Percentiles rank a stretch among this genome's conserved stretches.
These are phyloP conservation scores for Parathielavia appendiculata DNA, from an alignment of 495 filamentous ascomycete species.

Conservation along the genomic window DNA sequence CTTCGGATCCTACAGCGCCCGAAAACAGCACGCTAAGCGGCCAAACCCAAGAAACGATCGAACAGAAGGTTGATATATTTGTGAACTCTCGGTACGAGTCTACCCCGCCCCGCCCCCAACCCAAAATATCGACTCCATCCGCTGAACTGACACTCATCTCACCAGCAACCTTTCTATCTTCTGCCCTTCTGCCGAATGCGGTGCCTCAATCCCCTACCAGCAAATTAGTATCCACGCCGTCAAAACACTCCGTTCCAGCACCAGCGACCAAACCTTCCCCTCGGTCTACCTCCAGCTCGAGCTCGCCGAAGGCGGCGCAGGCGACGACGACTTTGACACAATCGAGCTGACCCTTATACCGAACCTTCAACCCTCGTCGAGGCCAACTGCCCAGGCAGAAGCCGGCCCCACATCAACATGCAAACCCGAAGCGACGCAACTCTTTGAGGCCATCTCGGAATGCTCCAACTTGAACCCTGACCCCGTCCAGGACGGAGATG, in stretches of 20 bases:
- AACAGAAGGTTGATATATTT: conserved; percentile 62
- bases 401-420: conserved; percentile 17
- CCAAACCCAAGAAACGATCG: conserved; percentile 30
- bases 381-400: not conserved
- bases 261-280: conserved; percentile 34
- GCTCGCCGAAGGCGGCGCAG: conserved; percentile 49
- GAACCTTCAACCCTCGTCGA: not conserved
- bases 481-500: conserved; percentile 44
- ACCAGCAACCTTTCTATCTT: conserved; percentile 69
- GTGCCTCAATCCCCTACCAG: conserved; percentile 81
- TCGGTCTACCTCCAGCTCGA: conserved; percentile 79
- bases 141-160: conserved; percentile 14
- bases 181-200: conserved; percentile 52
- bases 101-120: not conserved
- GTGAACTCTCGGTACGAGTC: conserved; percentile 69
- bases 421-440: conserved; percentile 35
- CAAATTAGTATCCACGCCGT: conserved; percentile 84
- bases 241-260: conserved; percentile 45
- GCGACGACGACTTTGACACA: conserved; percentile 63
- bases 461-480: conserved; percentile 92
- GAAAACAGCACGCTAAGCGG: conserved; percentile 35
- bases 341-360: conserved; percentile 74
- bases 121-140: not conserved
- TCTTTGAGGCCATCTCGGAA: conserved; percentile 75
- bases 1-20: conserved; percentile 28